A percentile compares a stretch with the other conserved stretches of the same genome.
These are phyloP conservation scores for Candida nemodendra DNA, from an alignment of 805 yeast genomes.

Conservation along the genomic window DNA sequence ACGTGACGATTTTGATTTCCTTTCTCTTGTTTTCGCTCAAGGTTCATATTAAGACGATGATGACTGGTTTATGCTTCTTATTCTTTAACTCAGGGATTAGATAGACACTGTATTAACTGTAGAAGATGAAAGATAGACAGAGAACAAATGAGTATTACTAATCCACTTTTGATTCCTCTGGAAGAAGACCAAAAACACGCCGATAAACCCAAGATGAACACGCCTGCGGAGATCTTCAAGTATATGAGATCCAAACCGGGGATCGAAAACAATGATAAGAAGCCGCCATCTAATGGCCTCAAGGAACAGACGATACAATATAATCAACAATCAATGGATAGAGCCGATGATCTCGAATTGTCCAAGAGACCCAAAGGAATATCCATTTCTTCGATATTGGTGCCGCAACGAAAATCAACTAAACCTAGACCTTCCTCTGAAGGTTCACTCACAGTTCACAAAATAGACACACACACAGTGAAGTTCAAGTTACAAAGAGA, in stretches of 20 bases:
- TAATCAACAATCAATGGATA: not conserved
- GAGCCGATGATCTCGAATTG: not conserved
- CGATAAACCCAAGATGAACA: conserved; percentile 3
- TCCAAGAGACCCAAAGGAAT: not conserved
- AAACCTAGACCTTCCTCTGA: not conserved
- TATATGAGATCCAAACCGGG: not conserved
- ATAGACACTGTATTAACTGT: too few relatives aligned
- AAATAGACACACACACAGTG: not conserved
- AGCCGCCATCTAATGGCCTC: not conserved
- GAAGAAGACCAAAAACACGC: not conserved
- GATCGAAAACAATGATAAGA: not conserved
- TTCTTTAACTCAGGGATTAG: too few relatives aligned
- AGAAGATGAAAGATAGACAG: too few relatives aligned
- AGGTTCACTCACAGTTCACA: not conserved
- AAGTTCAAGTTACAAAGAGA: not conserved
- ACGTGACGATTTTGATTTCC: too few relatives aligned
- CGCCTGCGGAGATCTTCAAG: not conserved
- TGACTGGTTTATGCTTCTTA: too few relatives aligned
- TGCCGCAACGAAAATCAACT: not conserved
- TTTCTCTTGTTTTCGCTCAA: too few relatives aligned
- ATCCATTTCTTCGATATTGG: conserved; percentile 6
- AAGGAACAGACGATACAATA: not conserved
- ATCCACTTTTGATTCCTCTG: not conserved
- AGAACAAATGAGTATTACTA: conserved; percentile 1
- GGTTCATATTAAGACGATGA: too few relatives aligned